Base-by-base conservation (phyloP, 345 rosid species). In the Salix udensis region DNA sequence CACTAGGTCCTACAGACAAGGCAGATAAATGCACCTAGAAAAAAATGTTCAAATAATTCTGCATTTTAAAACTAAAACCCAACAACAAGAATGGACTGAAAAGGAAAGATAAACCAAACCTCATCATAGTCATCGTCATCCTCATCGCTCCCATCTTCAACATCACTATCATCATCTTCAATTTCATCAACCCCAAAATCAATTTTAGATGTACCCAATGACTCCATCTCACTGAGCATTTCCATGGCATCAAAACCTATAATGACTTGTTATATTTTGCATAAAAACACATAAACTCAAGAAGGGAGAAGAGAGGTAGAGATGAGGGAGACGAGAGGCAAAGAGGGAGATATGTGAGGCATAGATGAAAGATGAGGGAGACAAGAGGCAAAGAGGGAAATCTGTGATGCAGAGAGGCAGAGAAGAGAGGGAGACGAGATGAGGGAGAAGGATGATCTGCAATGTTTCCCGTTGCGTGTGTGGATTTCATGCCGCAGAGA, bases 181-280 rank as follows among this genome's bases (percentile, higher is more conserved):
- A 87, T 79, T 68, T 89, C 92, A 44, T 90, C 88, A 14, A 88
- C 81, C 60, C 89, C 97, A 84, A 84, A 91, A 75, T 89, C 93
- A 82, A 88, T 81, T 69, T 90, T 96, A 48, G 93, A 82, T 37
- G 89, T 81, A 81, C 93, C 92, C 70, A 85, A 75, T 80, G 84
- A n/a, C 77, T 93, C 96, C 86, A 95, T 85, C 78, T 88, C 99
- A 82, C 81, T 82, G 71, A 93, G 76, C 92, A 96, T 83, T 82
- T 89, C 98, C 78, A 70, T 81, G 21, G 91, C 87, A 86, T 96
- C 97, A 82, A 91, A 88, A 62, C 99, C 99, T 80, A 93, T 76
- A 71, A 96, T 83, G 36, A 87, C 91, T 93, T 96, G 93, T 89
- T 96, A 92, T 89, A 88, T 84, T 69, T 73, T 44, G 78, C 44